Conservation (phyloP, 768 basidiomycete species). For the Tulasnella sp. region DNA sequence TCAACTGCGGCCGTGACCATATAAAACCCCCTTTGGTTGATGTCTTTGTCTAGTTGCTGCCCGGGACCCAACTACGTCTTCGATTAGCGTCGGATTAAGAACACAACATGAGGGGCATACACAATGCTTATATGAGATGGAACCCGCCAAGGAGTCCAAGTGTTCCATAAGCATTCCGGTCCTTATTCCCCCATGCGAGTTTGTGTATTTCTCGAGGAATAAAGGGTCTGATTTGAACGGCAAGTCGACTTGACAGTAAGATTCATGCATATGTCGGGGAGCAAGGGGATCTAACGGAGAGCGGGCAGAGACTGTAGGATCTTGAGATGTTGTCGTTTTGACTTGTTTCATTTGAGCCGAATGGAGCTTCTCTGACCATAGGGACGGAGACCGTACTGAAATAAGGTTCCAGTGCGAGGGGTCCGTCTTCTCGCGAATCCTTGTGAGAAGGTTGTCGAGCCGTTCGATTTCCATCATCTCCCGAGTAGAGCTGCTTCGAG, state of each 20-base stretch:
- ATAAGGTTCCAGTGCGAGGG: constrained; percentile 26
- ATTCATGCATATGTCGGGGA: constrained; percentile 54
- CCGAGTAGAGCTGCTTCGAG: background rate
- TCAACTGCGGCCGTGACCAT: constrained; percentile 78
- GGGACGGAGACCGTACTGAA: constrained; percentile 39
- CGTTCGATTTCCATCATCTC: background rate
- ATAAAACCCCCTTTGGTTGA: constrained; percentile 53
- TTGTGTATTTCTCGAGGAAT: constrained; percentile 56
- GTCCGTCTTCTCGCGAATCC: background rate
- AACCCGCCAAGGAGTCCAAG: constrained; percentile 73
- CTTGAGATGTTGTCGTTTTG: background rate
- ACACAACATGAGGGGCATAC: background rate
- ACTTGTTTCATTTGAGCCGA: constrained; percentile 19
- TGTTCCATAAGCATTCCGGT: constrained; percentile 69
- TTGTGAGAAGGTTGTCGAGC: background rate
- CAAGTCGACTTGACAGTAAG: constrained; percentile 52
- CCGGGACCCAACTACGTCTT: background rate
- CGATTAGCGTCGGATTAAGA: background rate
- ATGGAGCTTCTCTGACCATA: constrained; percentile 50
- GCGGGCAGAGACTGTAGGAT: background rate
- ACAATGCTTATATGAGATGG: constrained; percentile 65
- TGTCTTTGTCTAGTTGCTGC: constrained; percentile 23
- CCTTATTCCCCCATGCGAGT: constrained; percentile 56
- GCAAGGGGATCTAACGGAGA: constrained; percentile 21
- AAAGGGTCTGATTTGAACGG: constrained; percentile 49